A percentile compares a stretch with the other conserved stretches of the same genome.
phyloP scores from a whole-genome alignment of 2,329 filamentous ascomycete species.

The Penicillium sp. region DNA sequence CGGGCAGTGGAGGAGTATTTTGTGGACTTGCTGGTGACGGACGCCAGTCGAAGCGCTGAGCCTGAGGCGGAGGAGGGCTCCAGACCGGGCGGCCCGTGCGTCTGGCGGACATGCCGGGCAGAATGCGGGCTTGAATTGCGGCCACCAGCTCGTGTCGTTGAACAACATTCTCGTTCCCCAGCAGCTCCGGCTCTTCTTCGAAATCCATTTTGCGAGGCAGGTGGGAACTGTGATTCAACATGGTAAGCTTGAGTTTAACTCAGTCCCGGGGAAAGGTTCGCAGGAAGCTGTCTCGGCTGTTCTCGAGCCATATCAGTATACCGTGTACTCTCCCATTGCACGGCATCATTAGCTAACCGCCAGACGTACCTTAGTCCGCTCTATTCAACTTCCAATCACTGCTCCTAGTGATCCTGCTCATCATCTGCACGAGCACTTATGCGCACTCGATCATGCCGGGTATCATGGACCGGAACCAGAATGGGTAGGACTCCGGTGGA shows the following conservation, averaged over 20 bases:
- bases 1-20: neutral
- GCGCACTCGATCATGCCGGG: conserved; percentile 85
- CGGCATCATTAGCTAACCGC: conserved; percentile 18
- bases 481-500: conserved; percentile 64
- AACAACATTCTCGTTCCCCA: neutral
- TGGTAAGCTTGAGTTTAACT: conserved; percentile 29
- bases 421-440: conserved; percentile 95
- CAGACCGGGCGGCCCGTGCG: conserved; percentile 21
- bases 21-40: neutral
- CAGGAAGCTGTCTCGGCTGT: neutral
- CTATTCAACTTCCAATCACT: conserved; percentile 99
- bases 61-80: neutral
- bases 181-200: neutral
- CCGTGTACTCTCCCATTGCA: conserved; percentile 3
- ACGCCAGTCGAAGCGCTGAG: neutral
- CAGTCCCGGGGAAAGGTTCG: neutral
- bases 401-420: conserved; percentile 87
- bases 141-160: neutral
- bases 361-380: conserved; percentile 65
- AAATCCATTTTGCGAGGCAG: neutral
- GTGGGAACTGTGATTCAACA: conserved; percentile 22
- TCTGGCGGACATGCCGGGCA: conserved; percentile 26
- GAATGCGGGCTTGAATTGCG: conserved; percentile 18
- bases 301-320: neutral
- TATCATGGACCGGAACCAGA: conserved; percentile 90